phyloP scores from a whole-genome alignment of 2,329 filamentous ascomycete species.

The Alternaria longipes region DNA sequence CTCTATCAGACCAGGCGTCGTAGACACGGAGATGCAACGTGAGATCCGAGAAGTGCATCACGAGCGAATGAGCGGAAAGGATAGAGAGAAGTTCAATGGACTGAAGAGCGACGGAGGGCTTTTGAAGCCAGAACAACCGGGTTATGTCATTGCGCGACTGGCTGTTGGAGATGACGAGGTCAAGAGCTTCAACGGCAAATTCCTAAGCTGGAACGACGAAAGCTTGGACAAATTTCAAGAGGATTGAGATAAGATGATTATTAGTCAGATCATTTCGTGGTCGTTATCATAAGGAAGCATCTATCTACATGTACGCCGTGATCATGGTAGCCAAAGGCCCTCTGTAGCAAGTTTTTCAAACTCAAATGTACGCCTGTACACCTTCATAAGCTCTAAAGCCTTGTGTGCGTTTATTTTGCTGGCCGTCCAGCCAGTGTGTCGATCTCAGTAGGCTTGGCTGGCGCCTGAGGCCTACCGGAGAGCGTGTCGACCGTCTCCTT shows the following conservation, averaged over 20 bases:
- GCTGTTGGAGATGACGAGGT: conserved; percentile 68
- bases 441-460: conserved; percentile 24
- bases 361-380: neutral
- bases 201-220: conserved; percentile 63
- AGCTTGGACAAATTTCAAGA: conserved; percentile 37
- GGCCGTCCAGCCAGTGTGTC: conserved; percentile 37
- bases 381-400: neutral
- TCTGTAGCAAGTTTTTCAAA: neutral
- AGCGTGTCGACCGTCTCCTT: conserved; percentile 86
- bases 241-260: conserved; percentile 16
- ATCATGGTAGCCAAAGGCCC: conserved; percentile 1
- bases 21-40: conserved; percentile 92
- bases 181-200: conserved; percentile 76
- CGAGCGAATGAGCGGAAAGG: conserved; percentile 65
- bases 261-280: conserved; percentile 2
- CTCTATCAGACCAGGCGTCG: conserved; percentile 78
- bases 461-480: conserved; percentile 63
- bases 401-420: conserved; percentile 2
- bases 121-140: conserved; percentile 83
- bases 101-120: conserved; percentile 76
- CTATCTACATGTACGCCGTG: conserved; percentile 16
- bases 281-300: conserved; percentile 7
- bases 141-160: conserved; percentile 83
- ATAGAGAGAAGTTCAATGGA: conserved; percentile 71
- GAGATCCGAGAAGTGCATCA: conserved; percentile 78